Base-by-base conservation (phyloP, 2,329 filamentous ascomycete species). In the Graphilbum fragrans region DNA sequence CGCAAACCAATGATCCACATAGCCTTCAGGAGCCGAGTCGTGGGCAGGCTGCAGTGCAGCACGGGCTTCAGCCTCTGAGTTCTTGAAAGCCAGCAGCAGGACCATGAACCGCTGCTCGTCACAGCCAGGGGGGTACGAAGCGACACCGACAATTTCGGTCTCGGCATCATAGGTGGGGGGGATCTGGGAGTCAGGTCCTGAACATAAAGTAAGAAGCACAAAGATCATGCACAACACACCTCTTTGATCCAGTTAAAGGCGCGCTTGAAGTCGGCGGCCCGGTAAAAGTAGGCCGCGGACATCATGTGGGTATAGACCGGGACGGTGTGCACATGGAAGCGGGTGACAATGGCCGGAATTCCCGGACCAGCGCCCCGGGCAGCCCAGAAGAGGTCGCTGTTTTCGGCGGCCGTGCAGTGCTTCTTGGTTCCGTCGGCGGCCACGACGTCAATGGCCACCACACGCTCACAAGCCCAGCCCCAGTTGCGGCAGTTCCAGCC, bases 401-500 rank as follows among this genome's bases (percentile, higher is more conserved):
- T 66, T 42, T 67, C 52, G 7, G 52, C 46, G 17, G 51, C 48
- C 40, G 58, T 56, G 45, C 58, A 61, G 42, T 58, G 55, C 16
- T 64, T 44, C 43, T 55, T 48, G 41, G 58, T 50, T 1, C 60
- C 67, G 7, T 64, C 53, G 1, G 67, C 66, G 1, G 65, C 67
- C 2, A 72, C 65, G 2, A 69, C 65, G 42, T 72, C 67, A 10
- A 72, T 47, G 2, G 56, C 65, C 3, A 59, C 41, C 2, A 72
- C 55, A 14, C 55, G 53, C 48, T 72, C 64, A 41, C 70, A 74
- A 1, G 68, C 68, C 65, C 67, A 73, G 0, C 71, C 70, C 70
- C 69, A 74, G 46, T 67, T 69, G 66, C 44, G 34, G 48, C 66
- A 72, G 48, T 72, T 73, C 71, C 71, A 76, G 0, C 71, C 71